Evolutionary conservation across 2,329 filamentous ascomycete genomes (phyloP), one percentile per base, ranked within the genome.

Genomic region (Metarhizium robertsii): DNA sequence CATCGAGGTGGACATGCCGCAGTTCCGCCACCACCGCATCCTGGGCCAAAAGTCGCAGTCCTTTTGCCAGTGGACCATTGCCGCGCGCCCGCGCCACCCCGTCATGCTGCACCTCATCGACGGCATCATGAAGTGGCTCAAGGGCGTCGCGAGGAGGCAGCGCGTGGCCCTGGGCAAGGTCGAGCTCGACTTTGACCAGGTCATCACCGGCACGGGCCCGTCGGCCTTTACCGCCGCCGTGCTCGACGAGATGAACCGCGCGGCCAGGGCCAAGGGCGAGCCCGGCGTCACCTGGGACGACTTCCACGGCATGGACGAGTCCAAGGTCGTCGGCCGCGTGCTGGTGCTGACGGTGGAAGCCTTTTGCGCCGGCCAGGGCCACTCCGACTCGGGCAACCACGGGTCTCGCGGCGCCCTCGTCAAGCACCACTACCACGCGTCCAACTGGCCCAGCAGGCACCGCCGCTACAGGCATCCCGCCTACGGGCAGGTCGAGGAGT

Each of bases 21-120:
- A 81, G 8, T 88, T 82, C 69, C 72, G 70, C 18, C 69, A 82
- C 52, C 85, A 88, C 64, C 76, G 81, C 2, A 83, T 88, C 36
- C 73, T 88, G 0, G 85, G 86, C 14, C 77, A 76, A 51, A 88
- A 88, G 69, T 87, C 81, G 42, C 74, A 77, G 60, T 88, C 85
- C 0, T 88, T 89, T 66, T 88, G 85, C 66, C 86, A 88, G 64
- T 89, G 86, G 86, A 88, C 86, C 0, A 87, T 88, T 63, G 85
- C 87, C 73, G 80, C 80, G 61, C 86, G 87, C 64, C 84, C 86
- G 1, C 73, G 76, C 18, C 77, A 84, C 30, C 83, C 84, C 1
- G 83, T 88, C 55, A 87, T 89, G 83, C 73, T 88, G 67, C 72
- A 73, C 36, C 75, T 89, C 3, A 79, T 88, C 50, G 83, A 88